Evolutionary conservation across 768 basidiomycete genomes (phyloP), one percentile per base, ranked within the genome.

Genomic region (Suillus alpinus): DNA sequence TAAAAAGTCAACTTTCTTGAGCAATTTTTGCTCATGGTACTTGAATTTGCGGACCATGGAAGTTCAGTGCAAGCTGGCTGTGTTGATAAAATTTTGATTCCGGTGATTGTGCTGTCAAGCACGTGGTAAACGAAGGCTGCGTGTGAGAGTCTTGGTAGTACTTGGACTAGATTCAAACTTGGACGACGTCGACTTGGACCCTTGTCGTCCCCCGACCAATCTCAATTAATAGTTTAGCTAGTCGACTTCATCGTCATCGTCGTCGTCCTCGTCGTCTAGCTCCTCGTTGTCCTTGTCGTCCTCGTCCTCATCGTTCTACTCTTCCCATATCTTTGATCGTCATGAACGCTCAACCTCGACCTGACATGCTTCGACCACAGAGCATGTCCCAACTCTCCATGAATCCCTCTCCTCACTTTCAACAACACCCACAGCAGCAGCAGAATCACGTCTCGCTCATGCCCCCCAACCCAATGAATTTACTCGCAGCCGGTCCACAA

Each of bases 1-100:
- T 62, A 98, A 83, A 74, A 99, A 97, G 76, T 98, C 97, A 68
- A 98, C 95, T 77, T 97, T 95, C 73, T 92, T 95, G 73, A 95
- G 84, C 37, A 97, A 83, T 69, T 90, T 95, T 74, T 95, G 88
- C 75, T 99, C 96, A 77, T 99, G 97, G 73, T 92, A 85, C 79
- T 96, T 98, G 74, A 98, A 84, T 77, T 96, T 89, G 65, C 95
- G 83, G 80, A 97, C 94, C 89, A 91, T 91, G 49, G 65, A 46
- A 51, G 39, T 31, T 5, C 20, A 18, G 47, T 49, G 26, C 13
- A 23, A 23, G 44, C 6, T 26, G 46, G 46, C 47, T 49, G 47
- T 49, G 47, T 49, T 49, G 43, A 44, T 44, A 44, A 43, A 50
- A 44, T 61, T 14, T 32, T 34, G 52, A 31, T 43, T 47, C 18